Percentiles rank a stretch among this genome's conserved stretches.
phyloP scores from a whole-genome alignment of 441 rosid genomes.

The Croton setiger region DNA sequence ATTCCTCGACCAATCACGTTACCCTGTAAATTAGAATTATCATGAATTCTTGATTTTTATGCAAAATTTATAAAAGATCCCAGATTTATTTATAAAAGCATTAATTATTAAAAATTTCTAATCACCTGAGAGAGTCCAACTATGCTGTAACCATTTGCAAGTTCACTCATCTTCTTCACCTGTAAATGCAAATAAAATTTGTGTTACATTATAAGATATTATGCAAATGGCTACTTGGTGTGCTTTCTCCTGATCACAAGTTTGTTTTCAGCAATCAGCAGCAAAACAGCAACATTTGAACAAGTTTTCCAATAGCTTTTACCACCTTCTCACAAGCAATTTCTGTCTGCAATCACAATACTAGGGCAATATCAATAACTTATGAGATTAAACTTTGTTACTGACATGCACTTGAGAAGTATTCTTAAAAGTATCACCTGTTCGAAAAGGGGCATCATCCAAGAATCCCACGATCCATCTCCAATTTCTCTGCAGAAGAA shows the following conservation, averaged over 20 bases:
- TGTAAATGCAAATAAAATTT: conserved; percentile 24
- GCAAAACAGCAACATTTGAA: conserved; percentile 10
- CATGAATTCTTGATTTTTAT: conserved; percentile 1
- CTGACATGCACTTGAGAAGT: background rate
- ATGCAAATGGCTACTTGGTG: background rate
- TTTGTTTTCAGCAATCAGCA: background rate
- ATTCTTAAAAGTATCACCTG: conserved; percentile 41
- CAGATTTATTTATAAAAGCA: background rate
- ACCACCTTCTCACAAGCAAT: conserved; percentile 81
- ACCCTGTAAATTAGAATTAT: conserved; percentile 39
- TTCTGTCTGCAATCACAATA: conserved; percentile 56
- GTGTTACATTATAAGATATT: conserved; percentile 10
- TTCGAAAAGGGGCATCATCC: conserved; percentile 75
- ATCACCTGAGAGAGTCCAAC: conserved; percentile 90
- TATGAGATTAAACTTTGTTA: background rate
- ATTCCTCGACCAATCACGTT: conserved; percentile 68
- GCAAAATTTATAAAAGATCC: background rate
- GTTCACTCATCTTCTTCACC: conserved; percentile 77
- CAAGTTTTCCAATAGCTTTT: conserved; percentile 23
- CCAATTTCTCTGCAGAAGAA: conserved; percentile 62
- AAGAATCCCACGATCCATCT: conserved; percentile 88
- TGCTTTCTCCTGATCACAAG: too few species aligned
- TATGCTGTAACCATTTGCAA: conserved; percentile 65
- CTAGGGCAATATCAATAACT: conserved; percentile 3
- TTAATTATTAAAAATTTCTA: background rate